Percentiles rank a stretch among this genome's conserved stretches.
These are phyloP conservation scores for Coccomyxa sp. DNA, from an alignment of 139 green algal species.

Conservation along the genomic window DNA sequence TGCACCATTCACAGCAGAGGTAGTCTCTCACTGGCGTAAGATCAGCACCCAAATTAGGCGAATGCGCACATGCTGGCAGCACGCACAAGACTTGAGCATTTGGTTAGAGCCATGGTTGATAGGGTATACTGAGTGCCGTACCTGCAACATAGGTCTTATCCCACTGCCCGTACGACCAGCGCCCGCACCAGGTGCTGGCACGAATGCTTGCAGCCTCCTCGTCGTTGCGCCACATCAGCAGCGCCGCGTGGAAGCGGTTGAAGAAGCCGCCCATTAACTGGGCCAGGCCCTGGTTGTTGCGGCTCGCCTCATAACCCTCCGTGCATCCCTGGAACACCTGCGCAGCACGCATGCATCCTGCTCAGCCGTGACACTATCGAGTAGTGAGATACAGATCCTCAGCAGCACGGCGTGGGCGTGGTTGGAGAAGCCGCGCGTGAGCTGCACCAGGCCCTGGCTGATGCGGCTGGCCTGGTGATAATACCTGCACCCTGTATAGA, in stretches of 20 bases:
- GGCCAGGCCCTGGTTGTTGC: slow-evolving; percentile 23
- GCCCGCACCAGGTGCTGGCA: slow-evolving; percentile 16
- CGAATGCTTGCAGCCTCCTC: not conserved
- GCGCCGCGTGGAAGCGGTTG: not conserved
- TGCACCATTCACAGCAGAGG: not conserved
- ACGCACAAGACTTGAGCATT: no score
- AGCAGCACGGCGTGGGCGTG: not conserved
- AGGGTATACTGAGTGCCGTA: not conserved
- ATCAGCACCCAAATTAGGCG: no score
- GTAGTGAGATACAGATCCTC: not conserved
- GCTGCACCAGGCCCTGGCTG: not conserved
- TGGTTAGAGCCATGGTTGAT: no score
- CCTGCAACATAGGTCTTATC: not conserved
- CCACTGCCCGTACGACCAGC: slow-evolving; percentile 3
- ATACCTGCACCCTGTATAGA: not conserved
- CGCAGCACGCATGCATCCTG: no score
- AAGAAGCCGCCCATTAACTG: slow-evolving; percentile 38
- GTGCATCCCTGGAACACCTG: no score
- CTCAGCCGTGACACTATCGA: not conserved
- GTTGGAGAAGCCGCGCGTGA: not conserved
- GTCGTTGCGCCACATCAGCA: not conserved
- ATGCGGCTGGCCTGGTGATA: not conserved
- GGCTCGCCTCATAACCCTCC: no score
- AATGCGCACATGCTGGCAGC: no score
- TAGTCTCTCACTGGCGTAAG: no score